Base-by-base conservation (phyloP, 805 yeast species). In the Maudiozyma barnettii region DNA sequence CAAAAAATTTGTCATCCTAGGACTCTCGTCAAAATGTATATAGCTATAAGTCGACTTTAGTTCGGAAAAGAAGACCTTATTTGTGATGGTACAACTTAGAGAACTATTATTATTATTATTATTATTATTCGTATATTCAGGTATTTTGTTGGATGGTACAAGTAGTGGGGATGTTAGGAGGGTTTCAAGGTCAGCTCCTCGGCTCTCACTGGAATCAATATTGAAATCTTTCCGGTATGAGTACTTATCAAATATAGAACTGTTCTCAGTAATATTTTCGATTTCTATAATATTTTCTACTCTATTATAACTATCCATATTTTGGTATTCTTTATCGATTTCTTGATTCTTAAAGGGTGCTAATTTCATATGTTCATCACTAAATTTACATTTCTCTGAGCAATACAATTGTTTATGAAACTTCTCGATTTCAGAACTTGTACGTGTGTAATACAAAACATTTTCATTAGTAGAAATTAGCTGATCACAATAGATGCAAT, bases 401-500 rank as follows among this genome's bases (percentile, higher is more conserved):
- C 45, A 46, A 20, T 41, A 46, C 16, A 42, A 20, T n/a, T 36
- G 22, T 14, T 46, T 36, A 13, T 20, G 21, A 3, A 37, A 37
- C 14, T 37, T 37, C 14, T 37, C 40, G 4, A 37, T 37, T 21
- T 37, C 40, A 21, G 40, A n/a, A 8, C 5, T 37, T 21, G 40
- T 5, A 37, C 40, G 40, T 20, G 40, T 16, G 10, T 37, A 37
- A 16, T 37, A 37, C 9, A 37, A n/a, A 21, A 37, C 40, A 37
- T 37, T 22, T 16, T 39, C 40, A 23, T 41, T 13, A 4, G 5
- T 45, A 5, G 30, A 5, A 5, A 46, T 46, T 33, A 46, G 18
- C 29, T 46, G 49, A 38, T 46, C 49, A 37, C 49, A 46, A 36
- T 9, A 30, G 16, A 41, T 43, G 29, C 49, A 46, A 39, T 29